A percentile compares a stretch with the other conserved stretches of the same genome.
Conservation (phyloP, 768 basidiomycete genomes). For the Psilocybe subaeruginosa region DNA sequence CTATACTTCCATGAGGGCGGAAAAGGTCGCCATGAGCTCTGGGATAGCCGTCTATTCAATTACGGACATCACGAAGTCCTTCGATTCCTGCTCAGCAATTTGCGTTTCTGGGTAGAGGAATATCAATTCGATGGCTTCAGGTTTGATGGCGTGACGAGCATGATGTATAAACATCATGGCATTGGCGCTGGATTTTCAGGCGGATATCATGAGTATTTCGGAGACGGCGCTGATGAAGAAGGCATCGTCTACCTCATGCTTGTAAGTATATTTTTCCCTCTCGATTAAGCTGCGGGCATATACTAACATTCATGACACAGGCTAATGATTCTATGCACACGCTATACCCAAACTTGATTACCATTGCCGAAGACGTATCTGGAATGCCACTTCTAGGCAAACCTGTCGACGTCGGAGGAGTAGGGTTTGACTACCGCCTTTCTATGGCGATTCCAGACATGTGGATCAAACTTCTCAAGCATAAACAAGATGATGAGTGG, state of each 20-base stretch:
- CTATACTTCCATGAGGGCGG: slow-evolving; percentile 95
- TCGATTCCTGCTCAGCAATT: slow-evolving; percentile 92
- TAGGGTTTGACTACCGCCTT: slow-evolving; percentile 97
- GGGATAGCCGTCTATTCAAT: slow-evolving; percentile 98
- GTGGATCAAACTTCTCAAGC: slow-evolving; percentile 99
- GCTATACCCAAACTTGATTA: slow-evolving; percentile 79
- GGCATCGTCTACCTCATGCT: slow-evolving; percentile 97
- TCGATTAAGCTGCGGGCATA: slow-evolving; percentile 10
- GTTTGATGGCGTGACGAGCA: slow-evolving; percentile 98
- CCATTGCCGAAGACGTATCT: slow-evolving; percentile 98
- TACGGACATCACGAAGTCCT: slow-evolving; percentile 94
- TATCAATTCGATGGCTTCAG: slow-evolving; percentile 97
- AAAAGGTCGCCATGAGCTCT: slow-evolving; percentile 92
- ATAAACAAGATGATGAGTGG: slow-evolving; percentile 87
- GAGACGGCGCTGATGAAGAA: slow-evolving; percentile 80
- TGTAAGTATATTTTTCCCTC: slow-evolving; percentile 45
- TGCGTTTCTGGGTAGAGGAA: slow-evolving; percentile 94
- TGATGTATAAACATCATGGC: slow-evolving; percentile 99
- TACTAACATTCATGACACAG: slow-evolving; percentile 38
- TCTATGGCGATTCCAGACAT: slow-evolving; percentile 99
- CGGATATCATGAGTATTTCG: slow-evolving; percentile 98
- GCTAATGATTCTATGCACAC: slow-evolving; percentile 90
- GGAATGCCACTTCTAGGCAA: slow-evolving; percentile 96
- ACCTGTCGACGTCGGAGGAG: slow-evolving; percentile 78
- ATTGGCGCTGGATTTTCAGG: slow-evolving; percentile 98